Conservation (phyloP, 2,329 filamentous ascomycete genomes). For the Tolypocladium guangdongense region DNA sequence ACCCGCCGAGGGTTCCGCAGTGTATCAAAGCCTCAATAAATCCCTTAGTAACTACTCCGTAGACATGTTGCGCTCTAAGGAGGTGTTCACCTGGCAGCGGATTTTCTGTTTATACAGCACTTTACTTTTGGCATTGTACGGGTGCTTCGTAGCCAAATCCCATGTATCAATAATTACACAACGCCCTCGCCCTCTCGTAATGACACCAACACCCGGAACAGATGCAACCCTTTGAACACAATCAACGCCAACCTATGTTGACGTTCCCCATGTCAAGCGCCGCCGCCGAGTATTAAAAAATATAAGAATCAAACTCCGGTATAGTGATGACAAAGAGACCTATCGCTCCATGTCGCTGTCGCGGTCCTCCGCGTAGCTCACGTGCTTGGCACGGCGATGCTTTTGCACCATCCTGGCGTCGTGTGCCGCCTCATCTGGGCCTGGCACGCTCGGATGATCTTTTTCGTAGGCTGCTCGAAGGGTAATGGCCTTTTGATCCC, state of each 20-base stretch:
- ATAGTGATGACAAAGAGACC: conserved; percentile 4
- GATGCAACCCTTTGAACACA: background rate
- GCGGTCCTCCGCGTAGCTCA: conserved; percentile 26
- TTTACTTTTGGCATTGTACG: background rate
- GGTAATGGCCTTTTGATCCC: conserved; percentile 57
- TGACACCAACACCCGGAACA: background rate
- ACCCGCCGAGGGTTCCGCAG: conserved; percentile 24
- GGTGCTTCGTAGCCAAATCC: background rate
- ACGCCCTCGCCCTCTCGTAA: background rate
- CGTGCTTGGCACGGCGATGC: conserved; percentile 22
- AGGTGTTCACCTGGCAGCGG: background rate
- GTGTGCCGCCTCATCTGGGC: conserved; percentile 11
- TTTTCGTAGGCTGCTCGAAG: conserved; percentile 41
- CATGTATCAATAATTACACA: too few species aligned
- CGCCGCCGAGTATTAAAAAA: background rate
- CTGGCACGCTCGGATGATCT: conserved; percentile 31
- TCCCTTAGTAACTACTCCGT: conserved; percentile 25
- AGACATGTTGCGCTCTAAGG: background rate
- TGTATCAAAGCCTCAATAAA: conserved; percentile 43
- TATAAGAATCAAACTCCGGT: background rate
- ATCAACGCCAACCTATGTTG: background rate
- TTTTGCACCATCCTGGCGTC: conserved; percentile 16
- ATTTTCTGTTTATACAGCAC: background rate
- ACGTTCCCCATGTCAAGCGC: background rate
- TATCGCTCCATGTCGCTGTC: conserved; percentile 15